A percentile compares a stretch with the other conserved stretches of the same genome.
These are phyloP conservation scores for Neonothopanus nambi DNA, from an alignment of 1,284 basidiomycete species.

Conservation along the genomic window DNA sequence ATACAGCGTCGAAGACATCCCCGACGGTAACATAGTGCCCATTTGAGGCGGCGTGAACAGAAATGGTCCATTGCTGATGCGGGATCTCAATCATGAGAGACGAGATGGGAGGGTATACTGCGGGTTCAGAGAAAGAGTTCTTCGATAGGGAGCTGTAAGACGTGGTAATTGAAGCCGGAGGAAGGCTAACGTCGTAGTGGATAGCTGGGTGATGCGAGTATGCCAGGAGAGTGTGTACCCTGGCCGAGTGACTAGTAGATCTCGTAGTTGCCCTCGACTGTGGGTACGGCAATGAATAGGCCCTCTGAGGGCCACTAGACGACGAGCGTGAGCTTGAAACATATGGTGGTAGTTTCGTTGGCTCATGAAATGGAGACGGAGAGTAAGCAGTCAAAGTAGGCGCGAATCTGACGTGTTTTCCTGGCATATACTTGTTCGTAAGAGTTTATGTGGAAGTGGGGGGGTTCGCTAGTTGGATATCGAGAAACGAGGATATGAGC, in stretches of 20 bases:
- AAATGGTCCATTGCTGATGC: slow-evolving; percentile 35
- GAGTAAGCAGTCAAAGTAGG: slow-evolving; percentile 25
- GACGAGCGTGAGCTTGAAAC: too few relatives aligned
- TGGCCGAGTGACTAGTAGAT: slow-evolving; percentile 7
- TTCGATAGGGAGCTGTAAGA: slow-evolving; percentile 28
- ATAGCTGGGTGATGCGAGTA: slow-evolving; percentile 32
- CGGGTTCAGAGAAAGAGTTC: slow-evolving; percentile 31
- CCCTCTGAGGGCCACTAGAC: too few relatives aligned
- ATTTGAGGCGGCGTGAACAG: slow-evolving; percentile 25
- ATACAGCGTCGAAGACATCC: slow-evolving; percentile 37
- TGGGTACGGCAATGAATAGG: too few relatives aligned
- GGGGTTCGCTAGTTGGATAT: too few relatives aligned
- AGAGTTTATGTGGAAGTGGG: neutral
- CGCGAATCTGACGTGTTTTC: slow-evolving; percentile 35
- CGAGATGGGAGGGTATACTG: slow-evolving; percentile 33
- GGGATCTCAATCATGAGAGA: slow-evolving; percentile 28
- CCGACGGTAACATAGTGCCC: slow-evolving; percentile 32
- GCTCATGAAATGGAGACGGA: slow-evolving; percentile 14
- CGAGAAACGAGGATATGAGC: too few relatives aligned
- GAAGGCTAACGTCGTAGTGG: slow-evolving; percentile 29
- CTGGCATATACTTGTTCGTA: slow-evolving; percentile 21
- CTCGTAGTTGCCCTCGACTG: too few relatives aligned
- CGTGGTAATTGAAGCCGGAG: slow-evolving; percentile 29
- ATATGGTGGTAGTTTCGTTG: too few relatives aligned
- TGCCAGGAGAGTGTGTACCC: slow-evolving; percentile 32